Base-by-base conservation (phyloP, 768 basidiomycete species). In the Macrolepiota fuliginosa region DNA sequence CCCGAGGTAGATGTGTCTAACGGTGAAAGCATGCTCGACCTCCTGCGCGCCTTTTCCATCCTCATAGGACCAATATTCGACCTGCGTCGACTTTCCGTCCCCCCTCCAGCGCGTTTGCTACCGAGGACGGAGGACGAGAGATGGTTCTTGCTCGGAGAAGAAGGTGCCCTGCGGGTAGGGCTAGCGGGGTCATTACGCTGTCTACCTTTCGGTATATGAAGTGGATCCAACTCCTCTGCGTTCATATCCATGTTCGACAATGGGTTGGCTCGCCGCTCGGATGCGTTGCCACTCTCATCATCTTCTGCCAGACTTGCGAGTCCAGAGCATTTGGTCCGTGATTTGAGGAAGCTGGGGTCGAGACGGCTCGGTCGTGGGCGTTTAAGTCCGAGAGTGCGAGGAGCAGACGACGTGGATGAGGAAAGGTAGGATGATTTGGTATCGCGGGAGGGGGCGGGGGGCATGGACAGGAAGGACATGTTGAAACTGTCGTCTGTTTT, bases 1-100 rank as follows among this genome's bases (percentile, higher is more conserved):
- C 69, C 68, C 25, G 74, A n/a, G 81, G 78, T 15, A 84, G 81
- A 53, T 85, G 80, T 64, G 85, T 54, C 60, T 9, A 61, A 37
- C 32, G 46, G 84, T n/a, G 88, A 88, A 63, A 94, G 90, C 78
- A 92, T 73, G 68, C 92, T 94, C 40, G 92, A 92, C 61, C 92
- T 81, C 62, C 92, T 79, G 62, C 91, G 78, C 13, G 75, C 74
- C 71, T 90, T 91, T 71, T 94, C 92, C 62, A 76, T 80, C 37
- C 92, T 85, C 71, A 87, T 68, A n/a, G 89, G 83, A 4, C 92
- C 92, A 60, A 92, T 83, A 66, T 87, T 88, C 24, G 92, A 94
- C 40, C 88, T 82, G n/a, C 76, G 67, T 57, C 76, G 68, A 54
- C 58, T 61, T 27, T 49, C 60, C 7, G 45, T 47, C 11, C 35